Conservation (phyloP, 768 basidiomycete species). For the Mycena belliarum region DNA sequence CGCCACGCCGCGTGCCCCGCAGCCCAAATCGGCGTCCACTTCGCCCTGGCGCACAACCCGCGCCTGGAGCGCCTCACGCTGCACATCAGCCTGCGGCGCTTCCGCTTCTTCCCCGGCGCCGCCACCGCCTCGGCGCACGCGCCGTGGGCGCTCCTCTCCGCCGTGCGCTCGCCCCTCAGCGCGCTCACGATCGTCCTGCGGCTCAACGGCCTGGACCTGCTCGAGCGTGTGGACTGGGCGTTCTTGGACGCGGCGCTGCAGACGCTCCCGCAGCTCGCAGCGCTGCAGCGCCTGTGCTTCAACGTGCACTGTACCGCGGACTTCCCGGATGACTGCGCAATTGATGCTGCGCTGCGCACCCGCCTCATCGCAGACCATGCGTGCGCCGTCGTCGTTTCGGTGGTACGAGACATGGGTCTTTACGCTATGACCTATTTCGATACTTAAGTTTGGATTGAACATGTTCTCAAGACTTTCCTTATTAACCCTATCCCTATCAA, state of each 20-base stretch:
- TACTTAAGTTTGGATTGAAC: too few species aligned
- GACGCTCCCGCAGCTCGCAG: not conserved
- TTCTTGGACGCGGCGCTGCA: slow-evolving; percentile 28
- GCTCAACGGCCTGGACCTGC: slow-evolving; percentile 5
- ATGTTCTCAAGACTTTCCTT: too few species aligned
- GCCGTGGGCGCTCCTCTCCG: slow-evolving; percentile 7
- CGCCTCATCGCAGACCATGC: not conserved
- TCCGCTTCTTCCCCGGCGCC: not conserved
- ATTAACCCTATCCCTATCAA: too few species aligned
- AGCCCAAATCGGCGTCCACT: slow-evolving; percentile 1
- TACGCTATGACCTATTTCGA: too few species aligned
- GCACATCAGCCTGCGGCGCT: slow-evolving; percentile 14
- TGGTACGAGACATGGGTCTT: too few species aligned
- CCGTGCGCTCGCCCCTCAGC: not conserved
- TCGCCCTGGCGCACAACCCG: slow-evolving; percentile 8
- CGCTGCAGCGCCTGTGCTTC: slow-evolving; percentile 3
- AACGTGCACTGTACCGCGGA: not conserved
- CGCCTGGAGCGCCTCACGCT: slow-evolving; percentile 5
- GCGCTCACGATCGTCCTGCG: slow-evolving; percentile 14
- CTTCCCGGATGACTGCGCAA: not conserved
- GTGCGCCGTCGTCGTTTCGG: too few species aligned
- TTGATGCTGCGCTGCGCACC: not conserved
- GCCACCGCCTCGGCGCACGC: too few species aligned
- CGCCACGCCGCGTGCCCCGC: too few species aligned
- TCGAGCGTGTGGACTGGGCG: slow-evolving; percentile 31